Conservation (phyloP, 331 rosid species). For the Stylosanthes scabra region DNA sequence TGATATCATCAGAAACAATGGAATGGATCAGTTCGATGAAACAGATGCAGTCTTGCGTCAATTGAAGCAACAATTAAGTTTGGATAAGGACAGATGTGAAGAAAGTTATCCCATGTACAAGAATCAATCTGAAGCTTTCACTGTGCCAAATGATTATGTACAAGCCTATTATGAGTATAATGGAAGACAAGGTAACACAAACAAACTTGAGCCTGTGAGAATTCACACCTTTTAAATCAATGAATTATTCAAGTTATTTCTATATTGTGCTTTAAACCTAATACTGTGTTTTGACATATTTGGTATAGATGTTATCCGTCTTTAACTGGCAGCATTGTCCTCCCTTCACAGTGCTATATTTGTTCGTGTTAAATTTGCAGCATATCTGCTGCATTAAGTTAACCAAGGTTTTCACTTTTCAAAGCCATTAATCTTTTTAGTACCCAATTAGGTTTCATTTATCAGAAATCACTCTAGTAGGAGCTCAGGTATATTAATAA, state of each 20-base stretch:
- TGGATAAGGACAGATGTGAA: constrained; percentile 57
- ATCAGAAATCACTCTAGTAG: constrained; percentile 16
- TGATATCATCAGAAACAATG: constrained; percentile 43
- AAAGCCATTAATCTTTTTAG: constrained; percentile 16
- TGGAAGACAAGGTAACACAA: constrained; percentile 59
- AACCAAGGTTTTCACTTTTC: not conserved
- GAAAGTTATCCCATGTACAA: constrained; percentile 45
- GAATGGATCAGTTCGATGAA: constrained; percentile 44
- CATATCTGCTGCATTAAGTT: constrained; percentile 9
- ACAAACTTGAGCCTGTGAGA: constrained; percentile 31
- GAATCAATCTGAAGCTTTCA: constrained; percentile 48
- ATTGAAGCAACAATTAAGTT: constrained; percentile 79
- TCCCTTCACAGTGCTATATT: constrained; percentile 19
- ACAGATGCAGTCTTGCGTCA: constrained; percentile 61
- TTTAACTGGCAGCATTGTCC: constrained; percentile 14
- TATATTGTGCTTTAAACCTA: constrained; percentile 8
- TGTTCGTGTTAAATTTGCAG: constrained; percentile 24
- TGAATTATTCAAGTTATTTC: constrained; percentile 23
- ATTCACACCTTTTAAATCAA: constrained; percentile 14
- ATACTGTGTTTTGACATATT: constrained; percentile 15
- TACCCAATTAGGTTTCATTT: constrained; percentile 23
- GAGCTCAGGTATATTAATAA: constrained; percentile 15
- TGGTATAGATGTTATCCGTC: constrained; percentile 18
- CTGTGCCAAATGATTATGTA: constrained; percentile 47
- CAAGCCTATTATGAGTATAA: constrained; percentile 49